Percentiles rank a stretch among this genome's conserved stretches.
Conservation (phyloP, 164 flowering plant genomes). For the Taxillus chinensis region DNA sequence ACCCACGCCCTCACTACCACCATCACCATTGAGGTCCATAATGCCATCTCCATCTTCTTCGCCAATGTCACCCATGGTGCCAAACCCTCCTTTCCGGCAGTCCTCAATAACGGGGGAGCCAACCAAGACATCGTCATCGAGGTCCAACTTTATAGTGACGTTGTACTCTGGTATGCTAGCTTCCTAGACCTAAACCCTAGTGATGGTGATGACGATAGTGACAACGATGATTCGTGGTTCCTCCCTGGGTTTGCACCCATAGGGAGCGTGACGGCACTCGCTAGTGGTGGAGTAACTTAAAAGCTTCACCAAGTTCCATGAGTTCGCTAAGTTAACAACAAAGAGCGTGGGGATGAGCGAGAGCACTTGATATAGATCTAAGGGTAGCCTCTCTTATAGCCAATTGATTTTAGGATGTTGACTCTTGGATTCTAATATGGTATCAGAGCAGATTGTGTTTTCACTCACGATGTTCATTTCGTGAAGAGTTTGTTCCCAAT, state of each 20-base stretch:
- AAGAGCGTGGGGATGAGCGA: slow-evolving; percentile 82
- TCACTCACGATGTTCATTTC: too few relatives aligned
- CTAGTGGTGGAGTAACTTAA: slow-evolving; percentile 53
- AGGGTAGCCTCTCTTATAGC: too few relatives aligned
- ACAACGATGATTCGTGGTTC: slow-evolving; percentile 20
- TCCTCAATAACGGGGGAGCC: slow-evolving; percentile 13
- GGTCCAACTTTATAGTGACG: slow-evolving; percentile 59
- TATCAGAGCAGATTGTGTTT: too few relatives aligned
- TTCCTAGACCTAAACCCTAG: slow-evolving; percentile 6
- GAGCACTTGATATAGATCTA: too few relatives aligned
- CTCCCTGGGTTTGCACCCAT: slow-evolving; percentile 52
- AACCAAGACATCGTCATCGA: slow-evolving; percentile 27
- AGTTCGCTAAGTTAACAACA: slow-evolving; percentile 82
- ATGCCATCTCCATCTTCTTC: slow-evolving; percentile 39
- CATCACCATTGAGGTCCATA: slow-evolving; percentile 47
- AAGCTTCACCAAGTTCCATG: slow-evolving; percentile 69
- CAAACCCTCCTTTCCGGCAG: slow-evolving; percentile 18
- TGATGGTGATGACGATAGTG: neutral
- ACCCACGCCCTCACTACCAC: slow-evolving; percentile 72
- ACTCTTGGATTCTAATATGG: too few relatives aligned
- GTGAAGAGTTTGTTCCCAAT: too few relatives aligned
- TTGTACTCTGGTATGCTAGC: slow-evolving; percentile 53
- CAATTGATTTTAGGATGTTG: too few relatives aligned
- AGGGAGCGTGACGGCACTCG: slow-evolving; percentile 62
- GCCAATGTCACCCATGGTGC: slow-evolving; percentile 52